Conservation (phyloP, 768 basidiomycete species). For the Tricholoma sp. region DNA sequence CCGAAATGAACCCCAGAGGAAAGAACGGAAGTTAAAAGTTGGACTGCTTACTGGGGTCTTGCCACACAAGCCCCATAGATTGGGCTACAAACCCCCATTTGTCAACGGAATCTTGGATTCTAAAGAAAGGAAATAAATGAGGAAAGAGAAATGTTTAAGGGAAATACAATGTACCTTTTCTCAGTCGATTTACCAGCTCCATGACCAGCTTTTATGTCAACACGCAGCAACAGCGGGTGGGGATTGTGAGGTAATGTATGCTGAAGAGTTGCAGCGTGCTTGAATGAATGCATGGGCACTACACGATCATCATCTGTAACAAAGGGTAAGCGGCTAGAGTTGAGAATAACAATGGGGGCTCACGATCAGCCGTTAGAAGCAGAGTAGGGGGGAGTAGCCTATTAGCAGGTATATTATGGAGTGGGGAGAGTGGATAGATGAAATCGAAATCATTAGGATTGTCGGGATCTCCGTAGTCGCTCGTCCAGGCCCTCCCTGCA, state of each 20-base stretch:
- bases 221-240: slow-evolving; percentile 67
- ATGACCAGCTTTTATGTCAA: slow-evolving; percentile 78
- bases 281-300: slow-evolving; percentile 85
- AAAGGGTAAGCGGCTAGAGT: neutral
- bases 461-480: slow-evolving; percentile 76
- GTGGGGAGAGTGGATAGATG: slow-evolving; percentile 71
- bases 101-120: slow-evolving; percentile 72
- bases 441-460: slow-evolving; percentile 79
- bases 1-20: slow-evolving; percentile 7
- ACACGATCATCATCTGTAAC: slow-evolving; percentile 74
- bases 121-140: slow-evolving; percentile 24
- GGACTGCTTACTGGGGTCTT: slow-evolving; percentile 19
- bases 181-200: slow-evolving; percentile 76
- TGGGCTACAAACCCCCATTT: slow-evolving; percentile 75
- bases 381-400: slow-evolving; percentile 63
- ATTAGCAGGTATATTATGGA: slow-evolving; percentile 69
- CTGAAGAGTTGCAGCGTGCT: slow-evolving; percentile 75
- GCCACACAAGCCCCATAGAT: slow-evolving; percentile 48
- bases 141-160: neutral
- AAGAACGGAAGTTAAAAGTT: slow-evolving; percentile 12
- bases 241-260: slow-evolving; percentile 58
- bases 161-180: slow-evolving; percentile 41
- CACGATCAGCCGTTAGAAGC: slow-evolving; percentile 80
- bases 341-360: slow-evolving; percentile 16
- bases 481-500: slow-evolving; percentile 67